Evolutionary conservation across 768 basidiomycete genomes (phyloP), one percentile per base, ranked within the genome.

Genomic region (Lyophyllum atratum): DNA sequence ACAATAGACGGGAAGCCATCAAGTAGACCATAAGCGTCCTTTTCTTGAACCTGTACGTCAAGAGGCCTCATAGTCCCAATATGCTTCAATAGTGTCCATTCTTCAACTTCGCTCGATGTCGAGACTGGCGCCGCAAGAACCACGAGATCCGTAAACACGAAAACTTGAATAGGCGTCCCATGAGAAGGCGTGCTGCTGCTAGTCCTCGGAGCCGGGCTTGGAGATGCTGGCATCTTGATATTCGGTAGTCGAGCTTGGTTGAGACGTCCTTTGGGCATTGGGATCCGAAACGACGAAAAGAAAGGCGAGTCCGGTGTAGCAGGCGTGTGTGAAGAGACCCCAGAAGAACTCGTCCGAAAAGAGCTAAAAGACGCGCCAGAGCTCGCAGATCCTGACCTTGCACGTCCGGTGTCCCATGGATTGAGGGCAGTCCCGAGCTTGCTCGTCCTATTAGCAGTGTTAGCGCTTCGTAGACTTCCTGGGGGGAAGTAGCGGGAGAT

Each of bases 121-220:
- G 55, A 59, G 1, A 58, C 59, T n/a, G 75, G 72, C 22, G 72
- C 72, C 17, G 84, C 80, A 26, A 92, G 67, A n/a, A 93, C 62
- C 47, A 90, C 67, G 29, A 93, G 55, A 68, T 94, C 91, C 17
- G 83, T 83, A 70, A 93, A 91, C 14, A 66, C 52, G 19, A 79
- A 76, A 37, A 67, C 74, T 59, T 73, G 73, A 17, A 75, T 66
- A 57, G 65, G 60, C 21, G 63, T 58, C 43, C 49, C 56, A 44
- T 25, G 34, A 40, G 29, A 19, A 25, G 19, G 9, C 10, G 28
- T 19, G 29, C 14, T 49, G 11, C 11, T 56, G 57, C n/a, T 22
- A 25, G 49, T 40, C 26, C 54, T 49, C 11, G 50, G 42, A 46
- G 56, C 52, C 17, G 55, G 57, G 14, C 44, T 59, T 4, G 63